phyloP scores from a whole-genome alignment of 768 basidiomycete species.

The Pisolithus orientalis region DNA sequence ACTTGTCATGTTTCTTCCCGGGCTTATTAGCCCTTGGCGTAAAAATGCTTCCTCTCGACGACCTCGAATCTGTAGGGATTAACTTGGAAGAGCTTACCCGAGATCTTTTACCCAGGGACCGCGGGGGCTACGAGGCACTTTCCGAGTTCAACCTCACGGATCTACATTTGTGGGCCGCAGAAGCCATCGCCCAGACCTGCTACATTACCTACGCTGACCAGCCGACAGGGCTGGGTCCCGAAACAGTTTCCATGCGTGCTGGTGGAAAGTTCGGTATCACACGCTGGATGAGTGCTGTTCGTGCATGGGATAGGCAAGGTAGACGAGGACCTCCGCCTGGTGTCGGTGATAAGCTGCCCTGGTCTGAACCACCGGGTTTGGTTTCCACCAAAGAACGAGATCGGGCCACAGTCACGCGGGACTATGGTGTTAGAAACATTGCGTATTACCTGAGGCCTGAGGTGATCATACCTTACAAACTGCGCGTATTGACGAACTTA shows the following conservation, averaged over 20 bases:
- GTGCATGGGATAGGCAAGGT: conserved; percentile 44
- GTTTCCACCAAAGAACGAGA: conserved; percentile 14
- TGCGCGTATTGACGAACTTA: not conserved
- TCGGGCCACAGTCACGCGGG: conserved; percentile 30
- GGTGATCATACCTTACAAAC: conserved; percentile 32
- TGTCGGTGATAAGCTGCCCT: conserved; percentile 32
- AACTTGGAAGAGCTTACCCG: conserved; percentile 33
- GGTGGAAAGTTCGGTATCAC: conserved; percentile 17
- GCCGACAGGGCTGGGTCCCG: conserved; percentile 62
- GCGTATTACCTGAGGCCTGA: conserved; percentile 65
- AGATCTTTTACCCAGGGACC: conserved; percentile 15
- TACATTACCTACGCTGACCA: conserved; percentile 69
- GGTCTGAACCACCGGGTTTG: conserved; percentile 19
- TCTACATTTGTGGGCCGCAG: conserved; percentile 70
- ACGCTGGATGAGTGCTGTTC: conserved; percentile 28
- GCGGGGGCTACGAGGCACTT: conserved; percentile 33
- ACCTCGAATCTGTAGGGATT: conserved; percentile 43
- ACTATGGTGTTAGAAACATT: conserved; percentile 44
- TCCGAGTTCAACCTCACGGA: conserved; percentile 47
- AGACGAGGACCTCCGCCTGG: conserved; percentile 47
- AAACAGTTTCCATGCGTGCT: conserved; percentile 38
- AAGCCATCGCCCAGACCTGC: conserved; percentile 68
- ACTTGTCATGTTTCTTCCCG: conserved; percentile 73
- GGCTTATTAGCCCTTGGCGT: conserved; percentile 70
- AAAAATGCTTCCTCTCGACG: conserved; percentile 51